Evolutionary conservation across 2,329 filamentous ascomycete species (phyloP).

Genomic region (Monosporascus cannonballus): DNA sequence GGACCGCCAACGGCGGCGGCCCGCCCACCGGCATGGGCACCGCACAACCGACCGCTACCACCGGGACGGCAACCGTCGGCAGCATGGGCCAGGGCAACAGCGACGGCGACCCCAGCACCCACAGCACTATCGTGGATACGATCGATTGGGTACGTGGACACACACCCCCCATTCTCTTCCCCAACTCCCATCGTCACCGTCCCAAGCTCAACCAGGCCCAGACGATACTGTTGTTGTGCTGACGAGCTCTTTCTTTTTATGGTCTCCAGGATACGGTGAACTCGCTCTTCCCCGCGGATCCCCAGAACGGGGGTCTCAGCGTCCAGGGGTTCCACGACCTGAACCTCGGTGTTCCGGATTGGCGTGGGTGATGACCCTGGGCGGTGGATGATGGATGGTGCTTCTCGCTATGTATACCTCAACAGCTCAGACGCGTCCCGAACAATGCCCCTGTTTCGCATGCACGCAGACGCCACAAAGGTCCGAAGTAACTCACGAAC

Average conservation of each 20-base stretch:
- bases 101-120: slow-evolving; percentile 4
- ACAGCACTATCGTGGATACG: slow-evolving; percentile 39
- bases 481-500: no score
- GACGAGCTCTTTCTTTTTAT: background rate
- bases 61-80: background rate
- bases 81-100: background rate
- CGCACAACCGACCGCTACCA: slow-evolving; percentile 5
- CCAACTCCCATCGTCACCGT: background rate
- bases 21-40: slow-evolving; percentile 25
- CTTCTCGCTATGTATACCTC: background rate
- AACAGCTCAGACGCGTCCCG: no score
- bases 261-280: slow-evolving; percentile 29
- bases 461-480: no score
- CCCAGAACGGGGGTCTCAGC: slow-evolving; percentile 31
- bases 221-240: no score
- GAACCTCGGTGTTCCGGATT: slow-evolving; percentile 26
- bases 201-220: background rate
- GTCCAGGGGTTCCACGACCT: slow-evolving; percentile 32
- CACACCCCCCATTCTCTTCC: background rate
- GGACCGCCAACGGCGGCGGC: slow-evolving; percentile 39
- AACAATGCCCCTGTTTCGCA: no score
- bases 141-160: slow-evolving; percentile 58
- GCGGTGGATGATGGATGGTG: no score
- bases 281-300: slow-evolving; percentile 31
- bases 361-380: slow-evolving; percentile 13